Base-by-base conservation (phyloP, 805 yeast genomes). In the Kuraishia hungarica region DNA sequence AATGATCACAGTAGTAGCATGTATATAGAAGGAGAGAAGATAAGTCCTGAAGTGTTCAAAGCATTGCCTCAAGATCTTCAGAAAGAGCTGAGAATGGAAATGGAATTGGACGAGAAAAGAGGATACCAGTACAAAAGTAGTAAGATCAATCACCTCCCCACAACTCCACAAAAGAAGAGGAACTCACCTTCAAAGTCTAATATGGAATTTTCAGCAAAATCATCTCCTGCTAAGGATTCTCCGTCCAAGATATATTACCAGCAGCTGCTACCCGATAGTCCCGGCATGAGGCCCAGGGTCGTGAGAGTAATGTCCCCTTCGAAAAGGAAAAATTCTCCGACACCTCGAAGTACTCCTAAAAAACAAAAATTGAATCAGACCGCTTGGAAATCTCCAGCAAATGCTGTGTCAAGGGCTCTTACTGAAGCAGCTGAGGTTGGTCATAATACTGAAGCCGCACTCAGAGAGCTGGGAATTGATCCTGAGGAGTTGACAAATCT, bases 21-120 rank as follows among this genome's bases (percentile, higher is more conserved):
- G n/a, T 21, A 15, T 35, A 47, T 26, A n/a, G 35, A 49, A 35
- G 47, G 20, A 39, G 23, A 46, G 22, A 47, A 78, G n/a, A 74
- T 86, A 39, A 90, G 89, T 61, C 74, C 83, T 77, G 80, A 77
- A 1, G 88, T 87, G 1, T 80, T 89, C 62, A 72, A 77, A 13
- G 79, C 76, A 51, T 68, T 91, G 8, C 97, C 97, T 0, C 61
- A 67, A 1, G 86, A 84, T 23, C 81, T 91, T 3, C 82, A 82
- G 60, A 60, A 68, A 1, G 97, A 91, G 61, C 63, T 91, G 1
- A 73, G 70, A 57, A 64, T 66, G 2, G 89, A 86, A 58, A 63
- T 85, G 29, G 60, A 71, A 7, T 35, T 13, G 4, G n/a, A 35
- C n/a, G 43, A 35, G 4, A 35, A 17, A 13, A 10, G 43, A 13